Evolutionary conservation across 1,284 basidiomycete genomes (phyloP), one percentile per base, ranked within the genome.

Genomic region (Ceratobasidium sp.): DNA sequence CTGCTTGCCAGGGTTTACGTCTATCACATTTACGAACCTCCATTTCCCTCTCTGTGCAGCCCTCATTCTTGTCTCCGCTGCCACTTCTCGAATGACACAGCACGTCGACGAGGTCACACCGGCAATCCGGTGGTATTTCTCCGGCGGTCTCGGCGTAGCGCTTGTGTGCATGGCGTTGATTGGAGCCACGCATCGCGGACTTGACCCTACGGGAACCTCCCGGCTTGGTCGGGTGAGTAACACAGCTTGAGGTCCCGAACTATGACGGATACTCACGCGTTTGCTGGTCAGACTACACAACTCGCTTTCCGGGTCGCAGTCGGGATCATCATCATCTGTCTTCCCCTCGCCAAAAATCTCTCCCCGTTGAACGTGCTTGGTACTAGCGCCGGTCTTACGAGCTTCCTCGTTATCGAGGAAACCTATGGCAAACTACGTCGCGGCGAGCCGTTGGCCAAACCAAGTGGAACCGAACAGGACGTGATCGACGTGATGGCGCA

Each of bases 1-100:
- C 16, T 10, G 12, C 23, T 30, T 41, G 18, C 8, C 62, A 77
- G 77, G 82, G 84, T 73, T 85, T 65, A 81, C 84, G 0, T 84
- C 82, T 8, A 79, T 83, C n/a, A 65, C 81, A n/a, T 86, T 84
- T 79, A 82, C 83, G 67, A 83, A 81, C 69, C 79, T 86, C 18
- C 85, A 86, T 77, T 84, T 84, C 78, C 85, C 85, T 3, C 81
- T 86, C 5, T 83, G 84, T 74, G 83, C 84, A 35, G 59, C 82
- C 14, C 82, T 86, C 6, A 80, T 85, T 23, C 81, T 86, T 20
- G 83, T 84, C 4, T 84, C 83, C 1, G 84, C 85, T 2, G 84
- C 85, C 3, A 81, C 83, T 55, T 82, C 82, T 33, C 78, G 81
- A 33, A 83, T 86, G 79, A 82, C 85, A 50, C 67, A 66, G n/a